Conservation (phyloP, 495 filamentous ascomycete genomes). For the Penicillium argentinense region DNA sequence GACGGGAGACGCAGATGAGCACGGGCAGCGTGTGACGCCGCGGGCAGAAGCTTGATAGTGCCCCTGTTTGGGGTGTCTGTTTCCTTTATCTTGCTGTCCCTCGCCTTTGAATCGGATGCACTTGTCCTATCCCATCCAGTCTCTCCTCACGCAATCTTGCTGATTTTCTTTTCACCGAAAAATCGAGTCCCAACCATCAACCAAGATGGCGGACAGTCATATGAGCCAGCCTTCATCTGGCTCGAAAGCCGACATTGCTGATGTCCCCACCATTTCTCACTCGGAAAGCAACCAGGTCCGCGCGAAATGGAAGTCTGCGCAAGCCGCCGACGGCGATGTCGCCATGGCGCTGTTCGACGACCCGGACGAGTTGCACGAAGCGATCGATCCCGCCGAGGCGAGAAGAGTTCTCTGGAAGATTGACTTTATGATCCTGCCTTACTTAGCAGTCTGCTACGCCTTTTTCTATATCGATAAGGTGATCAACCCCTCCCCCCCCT, state of each 20-base stretch:
- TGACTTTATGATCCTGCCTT: constrained; percentile 50
- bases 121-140: neutral
- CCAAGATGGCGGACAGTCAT: constrained; percentile 12
- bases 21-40: neutral
- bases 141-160: neutral
- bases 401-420: constrained; percentile 54
- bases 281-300: constrained; percentile 23
- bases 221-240: constrained; percentile 10
- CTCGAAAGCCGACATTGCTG: constrained; percentile 25
- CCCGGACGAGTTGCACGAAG: constrained; percentile 43
- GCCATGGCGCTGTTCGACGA: constrained; percentile 47
- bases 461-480: constrained; percentile 63
- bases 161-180: no score
- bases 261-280: constrained; percentile 25
- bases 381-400: constrained; percentile 49
- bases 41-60: neutral
- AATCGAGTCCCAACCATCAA: no score
- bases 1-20: neutral
- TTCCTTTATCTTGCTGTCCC: neutral
- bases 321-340: constrained; percentile 40
- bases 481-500: no score
- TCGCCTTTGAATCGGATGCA: neutral
- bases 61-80: neutral
- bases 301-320: constrained; percentile 28
- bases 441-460: constrained; percentile 57